A percentile compares a stretch with the other conserved stretches of the same genome.
These are phyloP conservation scores for Amylocarpus encephaloides DNA, from an alignment of 2,329 filamentous ascomycete genomes.

Conservation along the genomic window DNA sequence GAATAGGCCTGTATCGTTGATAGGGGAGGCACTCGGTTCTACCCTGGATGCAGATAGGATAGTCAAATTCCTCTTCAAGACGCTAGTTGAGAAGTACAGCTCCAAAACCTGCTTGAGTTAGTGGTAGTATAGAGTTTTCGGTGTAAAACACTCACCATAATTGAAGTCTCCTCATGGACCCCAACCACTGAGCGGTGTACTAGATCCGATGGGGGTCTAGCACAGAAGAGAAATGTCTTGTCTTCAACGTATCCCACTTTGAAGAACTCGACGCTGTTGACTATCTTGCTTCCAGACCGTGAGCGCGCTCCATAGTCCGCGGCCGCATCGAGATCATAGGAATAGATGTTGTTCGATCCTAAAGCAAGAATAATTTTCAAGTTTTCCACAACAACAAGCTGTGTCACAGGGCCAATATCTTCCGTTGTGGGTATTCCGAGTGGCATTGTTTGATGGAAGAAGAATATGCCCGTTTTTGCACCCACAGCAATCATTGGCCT, in stretches of 20 bases:
- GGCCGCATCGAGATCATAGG: background rate
- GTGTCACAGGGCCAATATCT: background rate
- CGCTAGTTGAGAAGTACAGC: too few relatives aligned
- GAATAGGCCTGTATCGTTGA: too few relatives aligned
- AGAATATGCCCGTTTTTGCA: background rate
- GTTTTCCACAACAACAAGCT: background rate
- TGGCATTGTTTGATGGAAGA: too few relatives aligned
- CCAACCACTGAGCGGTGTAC: too few relatives aligned
- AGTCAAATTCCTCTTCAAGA: too few relatives aligned
- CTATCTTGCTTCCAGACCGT: background rate
- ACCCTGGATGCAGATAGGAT: too few relatives aligned
- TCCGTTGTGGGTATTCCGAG: too few relatives aligned
- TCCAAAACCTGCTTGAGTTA: too few relatives aligned
- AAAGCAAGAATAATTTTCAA: constrained; percentile 1
- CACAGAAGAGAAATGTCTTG: background rate
- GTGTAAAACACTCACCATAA: background rate
- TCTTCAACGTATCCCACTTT: background rate
- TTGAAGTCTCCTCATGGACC: too few relatives aligned
- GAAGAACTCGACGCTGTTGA: background rate
- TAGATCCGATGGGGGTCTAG: background rate
- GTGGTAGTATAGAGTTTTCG: background rate
- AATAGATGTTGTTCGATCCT: background rate
- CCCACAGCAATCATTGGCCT: background rate
- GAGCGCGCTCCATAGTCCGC: background rate
- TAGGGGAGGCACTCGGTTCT: too few relatives aligned